Base-by-base conservation (phyloP, 257 asterid genomes). In the Nicotiana obtusifolia region DNA sequence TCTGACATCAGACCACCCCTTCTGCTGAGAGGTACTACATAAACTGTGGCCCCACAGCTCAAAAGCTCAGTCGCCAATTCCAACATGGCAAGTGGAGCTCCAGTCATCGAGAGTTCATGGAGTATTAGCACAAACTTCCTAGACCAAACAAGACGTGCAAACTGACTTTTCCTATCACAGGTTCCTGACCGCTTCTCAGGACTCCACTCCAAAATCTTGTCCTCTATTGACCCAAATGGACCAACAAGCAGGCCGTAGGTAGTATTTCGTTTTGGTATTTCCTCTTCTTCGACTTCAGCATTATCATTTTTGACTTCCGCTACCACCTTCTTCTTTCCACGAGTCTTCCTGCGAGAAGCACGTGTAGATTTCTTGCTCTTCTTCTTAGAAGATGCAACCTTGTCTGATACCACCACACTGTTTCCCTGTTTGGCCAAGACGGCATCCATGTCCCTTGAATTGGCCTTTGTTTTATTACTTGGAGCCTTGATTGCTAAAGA, bases 1-100 rank as follows among this genome's bases (percentile, higher is more conserved):
- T 93, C 98, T 17, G 91, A 81, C 98, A 96, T 91, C 89, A 96
- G 84, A 31, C 98, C 97, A 2, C 99, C 99, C 84, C 87, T 94
- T 78, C 87, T 91, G 87, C 90, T 94, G 80, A 96, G 97, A 71
- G 90, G 94, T 80, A 96, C 95, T 64, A 86, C 98, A 14, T 89
- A 85, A 80, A 96, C 92, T 3, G 97, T 91, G 66, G 99, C 98
- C 80, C 99, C 99, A 84, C 99, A 96, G 90, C 99, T 96, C 80
- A 96, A 87, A 80, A 96, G 93, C 77, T 96, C 99, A 0, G 99
- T 90, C 5, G 98, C 99, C 84, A 96, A 86, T 85, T 96, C 99
- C 95, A 96, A 82, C 99, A 96, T 96, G 30, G 98, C 99, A 67
- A 96, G 97, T 33, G 99, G 99, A 79, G 99, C 98, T 57, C 99